Base-by-base conservation (phyloP, 2,329 filamentous ascomycete genomes). In the Hortaea werneckii region DNA sequence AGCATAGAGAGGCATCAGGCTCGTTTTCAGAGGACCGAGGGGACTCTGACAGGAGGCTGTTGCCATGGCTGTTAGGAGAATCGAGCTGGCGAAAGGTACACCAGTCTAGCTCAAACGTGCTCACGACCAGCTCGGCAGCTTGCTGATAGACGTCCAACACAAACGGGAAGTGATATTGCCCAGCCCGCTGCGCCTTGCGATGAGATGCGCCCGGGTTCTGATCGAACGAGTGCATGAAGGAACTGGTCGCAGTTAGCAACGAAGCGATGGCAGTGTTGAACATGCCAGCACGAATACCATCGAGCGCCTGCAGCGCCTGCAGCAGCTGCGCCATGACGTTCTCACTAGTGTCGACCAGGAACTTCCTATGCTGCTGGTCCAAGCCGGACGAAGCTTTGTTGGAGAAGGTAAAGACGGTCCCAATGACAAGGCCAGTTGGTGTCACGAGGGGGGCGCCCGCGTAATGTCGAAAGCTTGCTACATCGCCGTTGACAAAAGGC, bases 381-480 rank as follows among this genome's bases (percentile, higher is more conserved):
- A 35, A 35, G 32, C 32, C 32, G 32, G 8, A 9, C n/a, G 32
- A 35, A 9, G 32, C 32, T 9, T 9, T 35, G 3, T 41, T 42
- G 11, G 37, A 11, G 29, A 50, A 47, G 7, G 44, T 37, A 26
- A 50, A 50, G 6, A 50, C 13, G 1, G 44, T 50, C 11, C 47
- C 47, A 46, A 83, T 75, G 40, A 71, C 70, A 53, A 75, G 72
- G 32, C 74, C 70, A 30, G 70, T 73, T 0, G 70, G 71, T 2
- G 76, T 79, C 20, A 72, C 70, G 44, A 83, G 74, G 0, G 79
- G 79, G 0, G 80, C 78, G 20, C 72, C 73, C 5, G 73, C 73
- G 47, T 76, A 75, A 54, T 47, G 38, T n/a, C 41, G 35, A 29
- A 77, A 77, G 7, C 29, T 39, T 2, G 47, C 47, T 5, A 47